These are phyloP conservation scores for Hemileccinum rubropunctum DNA, from an alignment of 768 basidiomycete genomes.

Conservation along the genomic window DNA sequence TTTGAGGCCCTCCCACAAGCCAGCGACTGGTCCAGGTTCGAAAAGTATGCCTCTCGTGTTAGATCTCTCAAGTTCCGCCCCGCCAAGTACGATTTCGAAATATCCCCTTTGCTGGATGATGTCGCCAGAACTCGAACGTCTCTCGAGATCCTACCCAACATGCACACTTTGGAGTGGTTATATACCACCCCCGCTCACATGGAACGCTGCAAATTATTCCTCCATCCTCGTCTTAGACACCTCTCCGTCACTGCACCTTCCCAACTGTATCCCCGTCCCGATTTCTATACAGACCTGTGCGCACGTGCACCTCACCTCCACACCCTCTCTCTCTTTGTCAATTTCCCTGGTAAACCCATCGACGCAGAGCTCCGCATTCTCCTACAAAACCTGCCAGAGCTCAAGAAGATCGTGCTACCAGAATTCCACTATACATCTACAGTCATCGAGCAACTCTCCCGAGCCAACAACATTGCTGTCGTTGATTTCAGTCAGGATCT, in stretches of 20 bases:
- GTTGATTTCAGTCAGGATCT: constrained; percentile 55
- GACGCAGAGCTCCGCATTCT: constrained; percentile 41
- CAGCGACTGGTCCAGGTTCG: constrained; percentile 54
- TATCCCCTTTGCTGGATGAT: constrained; percentile 39
- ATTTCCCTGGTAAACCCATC: constrained; percentile 39
- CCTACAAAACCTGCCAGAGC: constrained; percentile 38
- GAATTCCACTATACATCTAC: constrained; percentile 48
- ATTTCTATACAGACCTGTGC: constrained; percentile 38
- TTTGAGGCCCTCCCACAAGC: constrained; percentile 43
- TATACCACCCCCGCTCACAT: constrained; percentile 22
- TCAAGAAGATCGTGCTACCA: constrained; percentile 50
- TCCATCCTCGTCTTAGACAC: constrained; percentile 50
- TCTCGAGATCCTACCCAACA: constrained; percentile 52
- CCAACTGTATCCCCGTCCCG: constrained; percentile 5
- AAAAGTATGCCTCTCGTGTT: constrained; percentile 52
- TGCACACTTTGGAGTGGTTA: constrained; percentile 51
- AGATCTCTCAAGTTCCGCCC: constrained; percentile 32
- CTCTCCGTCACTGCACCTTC: constrained; percentile 33
- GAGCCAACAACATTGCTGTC: constrained; percentile 38
- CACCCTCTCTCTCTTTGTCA: constrained; percentile 45
- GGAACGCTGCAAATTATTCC: constrained; percentile 49
- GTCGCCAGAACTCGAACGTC: constrained; percentile 54
- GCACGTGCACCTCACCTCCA: constrained; percentile 52
- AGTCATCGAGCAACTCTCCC: constrained; percentile 47
- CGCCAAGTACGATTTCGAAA: constrained; percentile 14